Base-by-base conservation (phyloP, 805 yeast genomes). In the Candida boleticola region DNA sequence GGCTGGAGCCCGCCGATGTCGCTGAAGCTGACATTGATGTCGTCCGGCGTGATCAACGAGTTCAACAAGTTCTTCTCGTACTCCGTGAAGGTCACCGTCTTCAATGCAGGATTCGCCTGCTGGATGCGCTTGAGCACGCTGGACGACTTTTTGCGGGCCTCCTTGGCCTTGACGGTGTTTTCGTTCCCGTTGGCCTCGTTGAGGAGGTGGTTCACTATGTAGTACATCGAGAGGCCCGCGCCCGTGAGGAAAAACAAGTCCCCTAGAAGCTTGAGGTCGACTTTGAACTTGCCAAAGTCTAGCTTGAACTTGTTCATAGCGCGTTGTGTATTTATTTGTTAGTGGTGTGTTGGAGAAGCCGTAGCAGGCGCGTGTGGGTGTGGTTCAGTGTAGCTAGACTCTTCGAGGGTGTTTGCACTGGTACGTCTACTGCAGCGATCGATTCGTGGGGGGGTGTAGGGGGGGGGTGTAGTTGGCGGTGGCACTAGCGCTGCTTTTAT, bases 1-100 rank as follows among this genome's bases (percentile, higher is more conserved):
- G 70, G 70, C 41, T 87, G 93, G 29, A 93, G 69, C 0, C 99
- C 99, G 14, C 98, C 99, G 41, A 93, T 79, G 57, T 90, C 96
- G 26, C 71, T 73, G 60, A 93, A 93, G 10, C 79, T 71, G 3
- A 84, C 85, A 20, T 77, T 73, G 33, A 93, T 86, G 44, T 89
- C 97, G 2, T 80, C 82, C 0, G 98, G 96, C 1, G 88, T 77
- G 5, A 93, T 83, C 22, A 92, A 86, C 11, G 85, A 80, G 11
- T 85, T 80, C 43, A 93, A 65, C 1, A 93, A 77, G n/a, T 79
- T 70, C 47, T 79, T 77, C 58, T 93, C 99, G 60, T 93, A 90
- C 42, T 74, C 78, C 51, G 80, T 83, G 32, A 87, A 69, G 6
- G 71, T 74, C 7, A 83, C 57, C 29, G 68, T 68, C 41, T 74